Conservation (phyloP, 352 stramenopile species). For the Aphanomyces euteiches region DNA sequence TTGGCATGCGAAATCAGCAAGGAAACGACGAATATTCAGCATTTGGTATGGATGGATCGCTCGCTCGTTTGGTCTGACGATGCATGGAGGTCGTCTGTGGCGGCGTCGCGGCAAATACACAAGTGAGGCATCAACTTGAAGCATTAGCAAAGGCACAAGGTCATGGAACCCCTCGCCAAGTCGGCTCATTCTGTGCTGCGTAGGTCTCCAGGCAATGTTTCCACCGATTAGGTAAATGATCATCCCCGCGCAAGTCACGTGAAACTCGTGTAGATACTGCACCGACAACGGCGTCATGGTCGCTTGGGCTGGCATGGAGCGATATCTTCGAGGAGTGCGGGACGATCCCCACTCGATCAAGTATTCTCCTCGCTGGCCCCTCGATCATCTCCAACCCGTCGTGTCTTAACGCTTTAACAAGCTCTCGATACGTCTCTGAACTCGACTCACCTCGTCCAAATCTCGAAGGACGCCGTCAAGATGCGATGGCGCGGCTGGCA, state of each 20-base stretch:
- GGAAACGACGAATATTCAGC: conserved; percentile 50
- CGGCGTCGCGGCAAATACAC: conserved; percentile 96
- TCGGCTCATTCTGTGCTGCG: neutral
- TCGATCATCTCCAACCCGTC: conserved; percentile 46
- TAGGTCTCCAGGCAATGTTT: conserved; percentile 19
- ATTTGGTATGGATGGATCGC: conserved; percentile 53
- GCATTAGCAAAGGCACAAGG: conserved; percentile 47
- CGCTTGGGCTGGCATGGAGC: conserved; percentile 90
- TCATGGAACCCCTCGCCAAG: neutral
- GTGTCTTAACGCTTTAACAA: neutral
- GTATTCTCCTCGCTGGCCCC: conserved; percentile 73
- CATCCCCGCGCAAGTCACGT: too few relatives aligned
- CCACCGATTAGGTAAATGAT: conserved; percentile 40
- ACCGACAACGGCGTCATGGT: conserved; percentile 98
- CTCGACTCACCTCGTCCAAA: neutral
- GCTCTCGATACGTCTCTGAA: neutral
- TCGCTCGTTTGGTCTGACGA: neutral
- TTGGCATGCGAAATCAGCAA: conserved; percentile 82
- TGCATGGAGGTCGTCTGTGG: conserved; percentile 88
- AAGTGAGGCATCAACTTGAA: conserved; percentile 86
- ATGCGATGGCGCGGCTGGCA: too few relatives aligned
- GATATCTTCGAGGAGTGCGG: conserved; percentile 50
- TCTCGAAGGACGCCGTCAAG: too few relatives aligned
- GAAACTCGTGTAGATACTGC: conserved; percentile 74
- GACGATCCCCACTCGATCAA: conserved; percentile 49